Evolutionary conservation across 495 filamentous ascomycete species (phyloP), one percentile per base, ranked within the genome.

Genomic region (Annulohypoxylon bovei): DNA sequence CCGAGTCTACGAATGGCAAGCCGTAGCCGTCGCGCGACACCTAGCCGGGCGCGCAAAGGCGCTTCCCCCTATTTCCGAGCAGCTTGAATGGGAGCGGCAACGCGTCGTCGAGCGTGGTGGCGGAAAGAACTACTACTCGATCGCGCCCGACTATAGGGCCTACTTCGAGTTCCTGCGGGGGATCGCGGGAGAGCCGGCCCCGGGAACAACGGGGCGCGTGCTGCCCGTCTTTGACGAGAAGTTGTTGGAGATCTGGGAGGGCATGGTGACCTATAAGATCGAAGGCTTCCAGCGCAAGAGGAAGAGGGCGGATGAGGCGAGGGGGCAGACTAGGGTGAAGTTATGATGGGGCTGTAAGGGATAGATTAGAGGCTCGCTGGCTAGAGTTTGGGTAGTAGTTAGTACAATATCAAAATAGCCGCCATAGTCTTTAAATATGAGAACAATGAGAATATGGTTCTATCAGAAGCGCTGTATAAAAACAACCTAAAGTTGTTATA

Each of bases 1-100:
- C 77, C 82, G 83, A 22, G 80, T 88, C 1, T 88, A 86, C 54
- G 87, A 89, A 76, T 88, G 84, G 83, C 87, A 89, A 73, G 87
- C 87, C 12, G 86, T 88, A 1, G 82, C 83, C 0, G 82, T 84
- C 0, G 87, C 87, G 0, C 83, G 87, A 4, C 80, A 86, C 5
- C 77, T 88, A 1, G 84, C 87, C 0, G 87, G 87, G n/a, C 78
- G 78, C 0, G 75, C 73, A 3, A 73, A 67, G 1, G 60, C 78
- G 4, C 68, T 79, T 12, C 77, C 77, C 1, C 16, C 74, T 6
- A 63, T 80, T 4, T 69, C 74, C 16, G 78, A 78, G 32, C 80
- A 82, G 47, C 68, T 77, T 8, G 75, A 77, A n/a, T 83, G 81
- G 81, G 81, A 82, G 50, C 62, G 72, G 1, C 70, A 78, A 16